phyloP scores from a whole-genome alignment of 257 asterid genomes.

The Datura wrightii region DNA sequence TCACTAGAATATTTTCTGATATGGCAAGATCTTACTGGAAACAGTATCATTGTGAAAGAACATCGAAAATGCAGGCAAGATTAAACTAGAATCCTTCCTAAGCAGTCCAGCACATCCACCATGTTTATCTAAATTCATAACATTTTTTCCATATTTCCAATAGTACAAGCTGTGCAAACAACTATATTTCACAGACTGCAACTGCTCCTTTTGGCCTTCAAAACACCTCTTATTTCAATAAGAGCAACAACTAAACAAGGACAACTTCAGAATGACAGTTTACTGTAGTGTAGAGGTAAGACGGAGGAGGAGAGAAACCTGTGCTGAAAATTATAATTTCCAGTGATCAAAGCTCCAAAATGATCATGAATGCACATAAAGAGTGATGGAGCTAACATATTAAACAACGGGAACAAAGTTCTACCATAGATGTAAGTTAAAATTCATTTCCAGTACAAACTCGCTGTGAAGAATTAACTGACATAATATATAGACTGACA shows the following conservation, averaged over 20 bases:
- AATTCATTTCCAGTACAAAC: constrained; percentile 2
- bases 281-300: background rate
- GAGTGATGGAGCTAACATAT: constrained; percentile 25
- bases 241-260: constrained; percentile 5
- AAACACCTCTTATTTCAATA: background rate
- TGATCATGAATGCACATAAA: constrained; percentile 9
- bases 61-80: background rate
- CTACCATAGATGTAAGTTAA: background rate
- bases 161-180: background rate
- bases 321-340: constrained; percentile 18
- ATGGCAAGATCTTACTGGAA: background rate
- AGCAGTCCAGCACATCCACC: background rate
- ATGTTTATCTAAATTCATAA: background rate
- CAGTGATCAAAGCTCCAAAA: background rate
- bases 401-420: constrained; percentile 15
- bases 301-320: background rate
- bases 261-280: background rate
- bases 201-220: background rate
- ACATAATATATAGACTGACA: background rate
- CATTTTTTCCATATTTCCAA: background rate
- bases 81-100: background rate
- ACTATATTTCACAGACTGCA: background rate
- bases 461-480: background rate
- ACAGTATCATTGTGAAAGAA: background rate
- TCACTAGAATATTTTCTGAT: background rate